A percentile compares a stretch with the other conserved stretches of the same genome.
Evolutionary conservation across 768 basidiomycete species (phyloP).

Genomic region (Suillus brevipes): DNA sequence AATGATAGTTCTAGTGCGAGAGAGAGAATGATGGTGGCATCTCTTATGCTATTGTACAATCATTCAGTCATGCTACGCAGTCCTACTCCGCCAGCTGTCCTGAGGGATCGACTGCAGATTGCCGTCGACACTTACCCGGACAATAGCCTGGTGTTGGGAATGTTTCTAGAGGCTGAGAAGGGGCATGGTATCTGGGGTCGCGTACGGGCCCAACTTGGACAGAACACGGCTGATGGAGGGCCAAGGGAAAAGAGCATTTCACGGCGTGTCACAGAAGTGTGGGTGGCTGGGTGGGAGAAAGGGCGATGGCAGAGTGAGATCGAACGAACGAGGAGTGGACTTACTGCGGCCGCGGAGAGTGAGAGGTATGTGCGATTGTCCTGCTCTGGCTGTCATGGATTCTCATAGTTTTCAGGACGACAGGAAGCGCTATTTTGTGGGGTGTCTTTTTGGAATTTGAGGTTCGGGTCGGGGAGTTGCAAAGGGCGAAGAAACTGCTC

Average conservation of each 20-base stretch:
- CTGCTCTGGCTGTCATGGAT: neutral
- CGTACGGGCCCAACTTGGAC: conserved; percentile 57
- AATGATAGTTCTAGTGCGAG: conserved; percentile 12
- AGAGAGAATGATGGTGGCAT: conserved; percentile 60
- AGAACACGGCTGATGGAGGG: conserved; percentile 34
- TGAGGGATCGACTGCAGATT: conserved; percentile 57
- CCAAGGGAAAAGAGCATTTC: conserved; percentile 54
- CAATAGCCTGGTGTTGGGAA: conserved; percentile 70
- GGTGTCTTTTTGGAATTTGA: conserved; percentile 76
- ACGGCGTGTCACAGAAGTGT: conserved; percentile 66
- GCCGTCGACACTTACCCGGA: conserved; percentile 60
- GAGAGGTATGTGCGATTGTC: conserved; percentile 53
- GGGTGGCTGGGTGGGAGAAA: conserved; percentile 79
- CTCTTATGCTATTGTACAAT: conserved; percentile 61
- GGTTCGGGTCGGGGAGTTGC: conserved; percentile 57
- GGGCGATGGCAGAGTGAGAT: conserved; percentile 69
- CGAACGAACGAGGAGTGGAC: conserved; percentile 67
- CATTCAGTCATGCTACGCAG: conserved; percentile 55
- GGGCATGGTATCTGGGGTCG: conserved; percentile 80
- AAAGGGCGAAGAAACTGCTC: conserved; percentile 69
- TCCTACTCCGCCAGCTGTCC: conserved; percentile 54
- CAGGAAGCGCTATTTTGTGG: conserved; percentile 68
- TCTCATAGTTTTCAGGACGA: conserved; percentile 49
- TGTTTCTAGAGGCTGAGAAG: conserved; percentile 76
- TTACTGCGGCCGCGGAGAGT: conserved; percentile 61